A percentile compares a stretch with the other conserved stretches of the same genome.
phyloP scores from a whole-genome alignment of 2,329 filamentous ascomycete genomes.

The Lachnellula subtilissima region DNA sequence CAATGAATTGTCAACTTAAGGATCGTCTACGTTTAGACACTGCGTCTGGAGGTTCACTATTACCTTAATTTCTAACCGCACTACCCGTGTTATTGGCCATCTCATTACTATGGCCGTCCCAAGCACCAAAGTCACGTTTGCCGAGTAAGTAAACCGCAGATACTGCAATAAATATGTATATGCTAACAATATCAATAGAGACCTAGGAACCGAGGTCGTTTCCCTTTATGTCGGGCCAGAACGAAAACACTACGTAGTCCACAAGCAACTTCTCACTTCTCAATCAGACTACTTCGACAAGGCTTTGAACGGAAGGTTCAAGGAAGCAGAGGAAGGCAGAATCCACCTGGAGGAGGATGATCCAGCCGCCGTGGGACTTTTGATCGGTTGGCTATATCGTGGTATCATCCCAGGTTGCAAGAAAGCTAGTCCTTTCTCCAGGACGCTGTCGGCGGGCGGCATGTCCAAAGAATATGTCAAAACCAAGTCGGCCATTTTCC shows the following conservation, averaged over 20 bases:
- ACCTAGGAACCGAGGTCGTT: slow-evolving; percentile 20
- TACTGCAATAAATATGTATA: neutral
- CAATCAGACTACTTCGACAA: slow-evolving; percentile 23
- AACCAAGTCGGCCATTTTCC: neutral
- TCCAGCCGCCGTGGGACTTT: slow-evolving; percentile 14
- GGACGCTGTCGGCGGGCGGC: neutral
- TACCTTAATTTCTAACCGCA: neutral
- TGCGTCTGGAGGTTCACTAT: slow-evolving; percentile 21
- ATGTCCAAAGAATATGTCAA: neutral
- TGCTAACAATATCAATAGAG: slow-evolving; percentile 5
- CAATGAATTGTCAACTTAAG: slow-evolving; percentile 19
- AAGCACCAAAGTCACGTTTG: neutral
- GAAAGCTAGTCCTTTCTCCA: neutral
- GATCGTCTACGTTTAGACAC: slow-evolving; percentile 16
- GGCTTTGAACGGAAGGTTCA: slow-evolving; percentile 19
- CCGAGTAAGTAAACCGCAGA: neutral
- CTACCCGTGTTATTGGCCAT: neutral
- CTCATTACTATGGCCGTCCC: neutral
- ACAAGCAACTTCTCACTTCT: slow-evolving; percentile 21
- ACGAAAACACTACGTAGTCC: slow-evolving; percentile 17
- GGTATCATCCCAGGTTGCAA: slow-evolving; percentile 10
- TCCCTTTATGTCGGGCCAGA: slow-evolving; percentile 21
- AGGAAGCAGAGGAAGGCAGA: slow-evolving; percentile 15
- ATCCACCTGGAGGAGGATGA: slow-evolving; percentile 16
- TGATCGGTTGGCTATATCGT: slow-evolving; percentile 22